Percentiles rank a stretch among this genome's conserved stretches.
These are phyloP conservation scores for Bacterosira constricta DNA, from an alignment of 108 stramenopile genomes.

Conservation along the genomic window DNA sequence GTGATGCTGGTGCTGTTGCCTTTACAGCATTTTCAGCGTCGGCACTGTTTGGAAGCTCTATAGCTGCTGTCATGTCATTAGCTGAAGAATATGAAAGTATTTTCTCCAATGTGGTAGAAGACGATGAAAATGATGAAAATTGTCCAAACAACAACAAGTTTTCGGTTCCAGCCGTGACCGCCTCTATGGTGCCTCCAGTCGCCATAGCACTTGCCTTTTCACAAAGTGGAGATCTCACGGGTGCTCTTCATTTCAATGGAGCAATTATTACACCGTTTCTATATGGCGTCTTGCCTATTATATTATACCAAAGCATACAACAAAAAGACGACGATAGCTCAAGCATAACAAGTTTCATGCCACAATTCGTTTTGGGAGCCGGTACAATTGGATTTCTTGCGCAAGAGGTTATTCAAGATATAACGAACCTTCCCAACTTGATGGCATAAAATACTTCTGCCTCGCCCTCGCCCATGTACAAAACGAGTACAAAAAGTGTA, in stretches of 20 bases:
- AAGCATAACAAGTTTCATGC: not conserved
- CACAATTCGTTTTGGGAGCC: constrained; percentile 21
- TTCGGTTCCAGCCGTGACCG: constrained; percentile 31
- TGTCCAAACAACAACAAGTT: constrained; percentile 17
- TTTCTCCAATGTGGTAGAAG: not conserved
- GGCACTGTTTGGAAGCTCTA: constrained; percentile 60
- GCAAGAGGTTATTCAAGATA: constrained; percentile 20
- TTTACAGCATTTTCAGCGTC: constrained; percentile 62
- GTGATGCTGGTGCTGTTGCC: constrained; percentile 38
- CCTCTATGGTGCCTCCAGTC: constrained; percentile 29
- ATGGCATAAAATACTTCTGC: not conserved
- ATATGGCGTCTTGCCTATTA: constrained; percentile 32
- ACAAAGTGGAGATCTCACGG: constrained; percentile 28
- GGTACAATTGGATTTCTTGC: constrained; percentile 21
- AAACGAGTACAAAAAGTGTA: no score
- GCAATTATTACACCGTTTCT: constrained; percentile 40
- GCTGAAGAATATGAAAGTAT: constrained; percentile 69
- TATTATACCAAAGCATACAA: constrained; percentile 19
- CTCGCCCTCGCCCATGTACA: no score
- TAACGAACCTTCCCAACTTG: constrained; percentile 1
- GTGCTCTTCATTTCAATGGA: constrained; percentile 33
- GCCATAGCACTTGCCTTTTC: constrained; percentile 24
- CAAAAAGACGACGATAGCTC: not conserved
- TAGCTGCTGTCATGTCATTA: constrained; percentile 60
- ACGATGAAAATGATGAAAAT: constrained; percentile 5